phyloP scores from a whole-genome alignment of 352 stramenopile species.

The Phytophthora macrochlamydospora region DNA sequence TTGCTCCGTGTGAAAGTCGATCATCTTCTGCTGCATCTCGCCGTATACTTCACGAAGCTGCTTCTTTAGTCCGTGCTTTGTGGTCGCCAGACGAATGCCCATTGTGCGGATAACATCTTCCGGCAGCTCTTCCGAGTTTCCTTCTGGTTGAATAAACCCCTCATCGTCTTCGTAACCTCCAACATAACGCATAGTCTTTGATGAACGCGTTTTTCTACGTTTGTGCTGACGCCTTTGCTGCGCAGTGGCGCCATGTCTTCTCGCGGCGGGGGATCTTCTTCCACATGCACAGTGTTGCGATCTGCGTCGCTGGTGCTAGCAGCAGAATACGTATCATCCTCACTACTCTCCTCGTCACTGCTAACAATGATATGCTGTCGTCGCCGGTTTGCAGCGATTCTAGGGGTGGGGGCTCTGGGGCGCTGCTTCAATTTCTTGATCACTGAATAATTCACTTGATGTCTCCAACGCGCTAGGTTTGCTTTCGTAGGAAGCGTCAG shows the following conservation, averaged over 20 bases:
- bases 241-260: not conserved
- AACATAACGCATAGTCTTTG: constrained; percentile 56
- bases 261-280: not conserved
- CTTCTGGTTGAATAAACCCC: constrained; percentile 88
- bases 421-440: not conserved
- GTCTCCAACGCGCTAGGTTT: constrained; percentile 6
- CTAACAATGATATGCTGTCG: constrained; percentile 45
- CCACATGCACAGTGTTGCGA: not conserved
- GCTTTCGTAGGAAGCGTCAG: constrained; percentile 18
- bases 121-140: constrained; percentile 70
- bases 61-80: constrained; percentile 38
- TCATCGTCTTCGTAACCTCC: constrained; percentile 69
- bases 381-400: constrained; percentile 20
- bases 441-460: constrained; percentile 13
- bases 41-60: constrained; percentile 43
- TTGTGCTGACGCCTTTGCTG: not conserved
- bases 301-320: constrained; percentile 4
- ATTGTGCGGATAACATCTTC: constrained; percentile 76
- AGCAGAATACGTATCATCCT: constrained; percentile 9
- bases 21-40: constrained; percentile 36
- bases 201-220: constrained; percentile 15
- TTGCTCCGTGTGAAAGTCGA: constrained; percentile 39
- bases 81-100: constrained; percentile 42
- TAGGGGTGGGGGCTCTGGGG: constrained; percentile 2
- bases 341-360: constrained; percentile 40